These are phyloP conservation scores for Salicornia ramosissima DNA, from an alignment of 148 eudicot species.

Conservation along the genomic window DNA sequence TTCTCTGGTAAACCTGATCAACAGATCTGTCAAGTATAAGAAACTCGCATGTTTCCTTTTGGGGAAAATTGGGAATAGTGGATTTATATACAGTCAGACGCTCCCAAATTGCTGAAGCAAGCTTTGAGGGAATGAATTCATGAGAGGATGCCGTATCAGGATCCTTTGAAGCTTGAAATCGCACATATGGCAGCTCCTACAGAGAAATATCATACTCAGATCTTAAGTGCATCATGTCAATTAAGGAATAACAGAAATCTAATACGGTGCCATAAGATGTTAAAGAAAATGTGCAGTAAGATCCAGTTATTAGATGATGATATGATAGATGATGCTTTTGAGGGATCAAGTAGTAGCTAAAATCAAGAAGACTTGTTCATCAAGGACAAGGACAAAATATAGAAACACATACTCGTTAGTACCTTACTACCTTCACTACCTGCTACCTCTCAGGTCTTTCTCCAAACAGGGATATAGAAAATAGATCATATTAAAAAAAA, in stretches of 20 bases:
- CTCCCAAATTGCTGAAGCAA: constrained; percentile 80
- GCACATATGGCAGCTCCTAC: constrained; percentile 82
- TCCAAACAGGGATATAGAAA: too few relatives aligned
- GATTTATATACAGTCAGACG: constrained; percentile 55
- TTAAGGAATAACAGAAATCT: neutral
- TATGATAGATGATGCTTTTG: constrained; percentile 7
- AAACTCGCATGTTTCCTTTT: constrained; percentile 85
- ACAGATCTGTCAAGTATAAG: constrained; percentile 91
- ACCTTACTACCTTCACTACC: too few relatives aligned
- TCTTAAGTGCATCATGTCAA: neutral
- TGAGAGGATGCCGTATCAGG: constrained; percentile 38
- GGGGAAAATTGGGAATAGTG: constrained; percentile 69
- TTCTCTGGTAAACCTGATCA: constrained; percentile 55
- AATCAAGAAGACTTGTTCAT: too few relatives aligned
- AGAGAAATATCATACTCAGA: constrained; percentile 19
- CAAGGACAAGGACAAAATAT: too few relatives aligned
- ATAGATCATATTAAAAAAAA: too few relatives aligned
- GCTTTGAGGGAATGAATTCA: constrained; percentile 68
- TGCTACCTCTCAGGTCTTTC: too few relatives aligned
- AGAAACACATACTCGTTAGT: too few relatives aligned
- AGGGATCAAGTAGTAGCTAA: too few relatives aligned
- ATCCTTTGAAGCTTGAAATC: constrained; percentile 57
- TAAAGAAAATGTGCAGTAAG: neutral
- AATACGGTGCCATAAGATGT: constrained; percentile 2
- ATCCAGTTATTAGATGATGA: neutral